Evolutionary conservation across 495 filamentous ascomycete genomes (phyloP), one percentile per base, ranked within the genome.

Genomic region (Lasiosphaeris hirsuta): DNA sequence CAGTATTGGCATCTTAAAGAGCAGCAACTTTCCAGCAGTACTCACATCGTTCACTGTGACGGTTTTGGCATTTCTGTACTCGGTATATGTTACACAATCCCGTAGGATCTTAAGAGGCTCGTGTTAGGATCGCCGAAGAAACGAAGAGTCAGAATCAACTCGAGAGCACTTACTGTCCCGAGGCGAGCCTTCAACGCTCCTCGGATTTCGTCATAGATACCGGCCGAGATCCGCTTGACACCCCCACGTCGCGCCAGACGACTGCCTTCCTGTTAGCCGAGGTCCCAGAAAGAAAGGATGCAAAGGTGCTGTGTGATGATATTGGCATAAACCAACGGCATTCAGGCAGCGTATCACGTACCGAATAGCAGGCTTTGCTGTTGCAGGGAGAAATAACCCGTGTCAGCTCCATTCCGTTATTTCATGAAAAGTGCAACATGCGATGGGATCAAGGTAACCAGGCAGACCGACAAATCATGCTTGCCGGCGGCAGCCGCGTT

Each of bases 171-270:
- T 63, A 92, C 87, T 33, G 71, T 58, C n/a, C 75, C 63, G 0
- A 92, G 66, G 1, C 78, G 74, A 0, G 63, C 58, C 34, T 81
- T 84, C 1, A 95, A 33, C 0, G 75, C 82, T 0, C 14, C 14
- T 0, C 91, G 78, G 0, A 81, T 72, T 0, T 90, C 87, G 0
- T 90, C 80, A 65, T 96, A 96, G n/a, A 96, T 86, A 0, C 49
- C 58, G 0, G 61, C 77, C 0, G 83, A 86, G 14, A 95, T 90
- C 0, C 90, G 74, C 60, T 89, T 88, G 5, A 94, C 82, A 0
- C 90, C 90, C 4, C 90, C 90, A 14, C 90, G 83, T 1, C 90
- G 82, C 4, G 90, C 90, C 4, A 95, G 75, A 51, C 90, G 88
- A 45, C 89, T 92, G 51, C 23, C 23, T 30, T 30, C 23, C 23